Evolutionary conservation across 805 yeast genomes (phyloP), one percentile per base, ranked within the genome.

Genomic region (Candida nonsorbophila): DNA sequence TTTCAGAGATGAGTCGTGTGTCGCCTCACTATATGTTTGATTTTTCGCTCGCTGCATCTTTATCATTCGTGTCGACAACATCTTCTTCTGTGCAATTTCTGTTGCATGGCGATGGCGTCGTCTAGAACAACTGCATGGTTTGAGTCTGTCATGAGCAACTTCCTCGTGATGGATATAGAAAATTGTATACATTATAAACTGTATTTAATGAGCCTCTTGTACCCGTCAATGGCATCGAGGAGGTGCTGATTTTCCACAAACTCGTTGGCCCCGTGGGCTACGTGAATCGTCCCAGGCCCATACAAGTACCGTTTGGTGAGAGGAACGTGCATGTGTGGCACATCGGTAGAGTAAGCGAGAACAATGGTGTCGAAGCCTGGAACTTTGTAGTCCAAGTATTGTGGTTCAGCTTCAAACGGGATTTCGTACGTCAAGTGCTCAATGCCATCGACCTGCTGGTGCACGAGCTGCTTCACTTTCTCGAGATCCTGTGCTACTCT

Each of bases 211-310:
- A 77, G 45, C 22, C 45, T 50, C 43, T 69, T 68, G 57, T 72
- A 74, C 7, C 77, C 84, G 1, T 49, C 67, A 12, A 79, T 72
- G 6, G 80, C 74, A 13, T 55, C 52, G 7, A 53, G 33, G 32
- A 79, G 53, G 40, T 74, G 78, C 4, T 44, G 44, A 22, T 68
- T 54, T 3, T 65, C 60, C 11, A 78, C 70, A 34, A 51, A 68
- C 51, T 78, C 84, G 31, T 72, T 49, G 32, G 66, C 77, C 6
- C 74, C 66, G 42, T 78, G 84, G 0, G 84, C 84, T 21, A 72
- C 76, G 19, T 55, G 60, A 27, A 78, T 77, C 2, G 77, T 54
- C 3, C 86, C 86, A 3, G 85, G 84, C 0, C 85, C 86, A 41
- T 76, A 79, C 6, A 79, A 52, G 42, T 74, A 78, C 41, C 73